A percentile compares a stretch with the other conserved stretches of the same genome.
Evolutionary conservation across 768 basidiomycete genomes (phyloP).

Genomic region (Amyloporia xantha): DNA sequence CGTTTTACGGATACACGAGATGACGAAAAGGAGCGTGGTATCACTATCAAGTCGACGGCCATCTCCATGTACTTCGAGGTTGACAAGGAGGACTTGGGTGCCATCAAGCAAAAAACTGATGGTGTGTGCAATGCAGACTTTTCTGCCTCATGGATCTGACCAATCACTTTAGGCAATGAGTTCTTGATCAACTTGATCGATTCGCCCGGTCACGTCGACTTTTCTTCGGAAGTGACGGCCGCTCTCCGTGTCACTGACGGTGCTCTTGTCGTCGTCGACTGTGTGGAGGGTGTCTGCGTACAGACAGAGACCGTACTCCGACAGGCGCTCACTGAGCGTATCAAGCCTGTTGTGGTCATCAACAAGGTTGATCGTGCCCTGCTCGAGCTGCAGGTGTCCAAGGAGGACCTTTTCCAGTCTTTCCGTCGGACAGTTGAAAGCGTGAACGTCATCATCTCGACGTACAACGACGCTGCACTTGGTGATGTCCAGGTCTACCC

Average conservation of each 20-base stretch:
- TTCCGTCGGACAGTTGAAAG: conserved; percentile 97
- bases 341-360: conserved; percentile 99
- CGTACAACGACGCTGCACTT: conserved; percentile 88
- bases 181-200: conserved; percentile 99
- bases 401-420: conserved; percentile 96
- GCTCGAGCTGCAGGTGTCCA: conserved; percentile 94
- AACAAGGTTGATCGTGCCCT: conserved; percentile 99
- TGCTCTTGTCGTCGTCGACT: conserved; percentile 99
- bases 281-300: conserved; percentile 98
- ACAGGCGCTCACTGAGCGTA: conserved; percentile 94
- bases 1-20: conserved; percentile 96
- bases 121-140: conserved; percentile 40
- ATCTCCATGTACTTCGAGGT: conserved; percentile 99
- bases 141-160: conserved; percentile 7
- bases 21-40: conserved; percentile 99
- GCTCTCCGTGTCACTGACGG: conserved; percentile 99
- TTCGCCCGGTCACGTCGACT: conserved; percentile 99
- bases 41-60: conserved; percentile 99
- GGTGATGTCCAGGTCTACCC: conserved; percentile 99
- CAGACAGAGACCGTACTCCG: conserved; percentile 99
- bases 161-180: conserved; percentile 57
- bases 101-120: conserved; percentile 91
- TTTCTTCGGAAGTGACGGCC: conserved; percentile 99
- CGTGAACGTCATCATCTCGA: conserved; percentile 98
- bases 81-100: conserved; percentile 75